Evolutionary conservation across 2,329 filamentous ascomycete species (phyloP).

Genomic region (Sporothrix schenckii): DNA sequence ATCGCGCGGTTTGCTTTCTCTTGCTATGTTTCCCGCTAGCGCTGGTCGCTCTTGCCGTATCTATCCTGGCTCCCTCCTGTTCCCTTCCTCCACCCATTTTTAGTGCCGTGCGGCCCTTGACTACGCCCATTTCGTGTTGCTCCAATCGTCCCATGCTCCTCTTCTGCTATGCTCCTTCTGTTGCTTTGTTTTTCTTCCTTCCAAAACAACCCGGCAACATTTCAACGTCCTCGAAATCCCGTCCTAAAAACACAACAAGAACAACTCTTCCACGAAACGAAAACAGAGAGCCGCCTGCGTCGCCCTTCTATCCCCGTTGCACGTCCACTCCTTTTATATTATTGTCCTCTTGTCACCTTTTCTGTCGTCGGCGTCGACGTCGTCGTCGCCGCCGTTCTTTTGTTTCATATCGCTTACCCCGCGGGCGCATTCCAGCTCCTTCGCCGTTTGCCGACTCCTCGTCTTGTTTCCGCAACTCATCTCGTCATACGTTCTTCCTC

Average conservation of each 20-base stretch:
- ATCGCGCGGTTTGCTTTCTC: conserved; percentile 25
- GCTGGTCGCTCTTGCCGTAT: conserved; percentile 25
- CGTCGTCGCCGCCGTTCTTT: background rate
- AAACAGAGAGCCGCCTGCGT: background rate
- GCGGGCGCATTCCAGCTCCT: conserved; percentile 26
- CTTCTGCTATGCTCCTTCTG: background rate
- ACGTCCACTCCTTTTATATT: background rate
- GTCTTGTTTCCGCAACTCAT: background rate
- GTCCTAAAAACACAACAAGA: background rate
- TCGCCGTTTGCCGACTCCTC: background rate
- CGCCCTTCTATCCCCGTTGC: background rate
- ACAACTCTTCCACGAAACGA: background rate
- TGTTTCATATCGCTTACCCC: conserved; percentile 24
- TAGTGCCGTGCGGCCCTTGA: conserved; percentile 21
- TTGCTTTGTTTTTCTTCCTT: background rate
- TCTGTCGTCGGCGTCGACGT: background rate
- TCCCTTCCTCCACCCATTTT: conserved; percentile 18
- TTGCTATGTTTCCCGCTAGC: conserved; percentile 25
- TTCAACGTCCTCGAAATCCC: conserved; percentile 22
- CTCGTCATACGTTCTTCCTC: conserved; percentile 1
- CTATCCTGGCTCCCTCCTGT: conserved; percentile 7
- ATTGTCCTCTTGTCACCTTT: background rate
- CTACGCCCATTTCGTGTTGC: conserved; percentile 17
- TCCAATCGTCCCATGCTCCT: background rate
- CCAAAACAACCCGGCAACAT: conserved; percentile 10